These are phyloP conservation scores for Akebia trifoliata DNA, from an alignment of 164 flowering plant species.

Conservation along the genomic window DNA sequence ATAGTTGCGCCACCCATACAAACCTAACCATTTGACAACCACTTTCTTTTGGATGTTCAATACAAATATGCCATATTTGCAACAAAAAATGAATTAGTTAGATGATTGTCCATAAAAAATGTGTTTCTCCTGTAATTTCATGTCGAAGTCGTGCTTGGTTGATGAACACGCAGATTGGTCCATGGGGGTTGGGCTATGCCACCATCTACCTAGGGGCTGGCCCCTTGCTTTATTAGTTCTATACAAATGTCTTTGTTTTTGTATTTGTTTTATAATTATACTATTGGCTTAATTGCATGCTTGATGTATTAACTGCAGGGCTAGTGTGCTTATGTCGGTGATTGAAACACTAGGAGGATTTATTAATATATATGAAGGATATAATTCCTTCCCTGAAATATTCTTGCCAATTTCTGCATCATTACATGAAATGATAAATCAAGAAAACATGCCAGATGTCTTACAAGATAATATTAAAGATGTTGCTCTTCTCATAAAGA, in stretches of 20 bases:
- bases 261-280: not conserved
- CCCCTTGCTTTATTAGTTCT: not conserved
- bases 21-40: too few species aligned
- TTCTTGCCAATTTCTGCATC: slow-evolving; percentile 58
- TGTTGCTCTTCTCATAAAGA: slow-evolving; percentile 40
- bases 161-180: too few species aligned
- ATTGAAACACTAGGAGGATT: slow-evolving; percentile 64
- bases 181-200: not conserved
- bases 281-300: not conserved
- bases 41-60: too few species aligned
- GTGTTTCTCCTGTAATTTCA: too few species aligned
- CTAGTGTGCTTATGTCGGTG: slow-evolving; percentile 48
- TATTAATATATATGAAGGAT: slow-evolving; percentile 39
- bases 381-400: slow-evolving; percentile 81
- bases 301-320: slow-evolving; percentile 48
- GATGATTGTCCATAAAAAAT: too few species aligned
- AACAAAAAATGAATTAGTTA: too few species aligned
- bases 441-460: slow-evolving; percentile 40
- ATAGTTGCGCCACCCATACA: too few species aligned
- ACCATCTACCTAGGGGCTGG: not conserved
- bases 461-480: slow-evolving; percentile 42
- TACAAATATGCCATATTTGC: too few species aligned
- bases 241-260: not conserved
- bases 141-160: too few species aligned
- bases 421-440: slow-evolving; percentile 42